Conservation (phyloP, 768 basidiomycete species). For the Boletus bicolor region DNA sequence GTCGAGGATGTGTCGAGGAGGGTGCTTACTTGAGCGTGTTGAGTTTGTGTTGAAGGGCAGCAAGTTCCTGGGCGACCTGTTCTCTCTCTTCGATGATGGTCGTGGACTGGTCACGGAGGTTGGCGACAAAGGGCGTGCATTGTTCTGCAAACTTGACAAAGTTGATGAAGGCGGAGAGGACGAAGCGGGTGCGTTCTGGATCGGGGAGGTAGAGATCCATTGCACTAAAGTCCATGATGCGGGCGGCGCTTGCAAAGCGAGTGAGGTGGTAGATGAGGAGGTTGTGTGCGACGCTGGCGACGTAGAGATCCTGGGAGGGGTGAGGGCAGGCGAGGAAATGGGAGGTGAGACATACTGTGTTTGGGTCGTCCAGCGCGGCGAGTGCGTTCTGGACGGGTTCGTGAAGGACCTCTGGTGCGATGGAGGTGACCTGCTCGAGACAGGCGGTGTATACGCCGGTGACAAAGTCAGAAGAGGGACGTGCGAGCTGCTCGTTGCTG, state of each 20-base stretch:
- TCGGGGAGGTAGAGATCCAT: conserved; percentile 74
- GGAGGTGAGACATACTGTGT: conserved; percentile 43
- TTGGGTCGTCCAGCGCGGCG: conserved; percentile 46
- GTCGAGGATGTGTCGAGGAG: neutral
- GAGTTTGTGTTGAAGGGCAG: conserved; percentile 50
- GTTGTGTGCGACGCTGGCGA: conserved; percentile 55
- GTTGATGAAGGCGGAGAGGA: conserved; percentile 89
- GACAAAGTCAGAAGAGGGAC: conserved; percentile 70
- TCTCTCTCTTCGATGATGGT: conserved; percentile 61
- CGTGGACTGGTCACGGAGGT: conserved; percentile 59
- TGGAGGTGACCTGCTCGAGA: conserved; percentile 65
- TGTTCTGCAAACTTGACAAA: conserved; percentile 88
- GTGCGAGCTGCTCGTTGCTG: conserved; percentile 62
- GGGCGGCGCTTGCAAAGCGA: conserved; percentile 69
- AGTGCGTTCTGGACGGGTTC: conserved; percentile 57
- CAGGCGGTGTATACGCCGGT: conserved; percentile 66
- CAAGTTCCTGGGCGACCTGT: conserved; percentile 46
- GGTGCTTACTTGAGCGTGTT: conserved; percentile 51
- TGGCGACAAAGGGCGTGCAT: conserved; percentile 56
- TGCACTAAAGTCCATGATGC: conserved; percentile 73
- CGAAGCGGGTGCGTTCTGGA: conserved; percentile 64
- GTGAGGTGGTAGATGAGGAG: conserved; percentile 71
- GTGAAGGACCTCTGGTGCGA: conserved; percentile 56
- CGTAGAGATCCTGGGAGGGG: conserved; percentile 58
- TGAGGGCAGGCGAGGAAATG: neutral